These are phyloP conservation scores for Protostelium mycophagum DNA, from an alignment of 78 protist genomes.

Conservation along the genomic window DNA sequence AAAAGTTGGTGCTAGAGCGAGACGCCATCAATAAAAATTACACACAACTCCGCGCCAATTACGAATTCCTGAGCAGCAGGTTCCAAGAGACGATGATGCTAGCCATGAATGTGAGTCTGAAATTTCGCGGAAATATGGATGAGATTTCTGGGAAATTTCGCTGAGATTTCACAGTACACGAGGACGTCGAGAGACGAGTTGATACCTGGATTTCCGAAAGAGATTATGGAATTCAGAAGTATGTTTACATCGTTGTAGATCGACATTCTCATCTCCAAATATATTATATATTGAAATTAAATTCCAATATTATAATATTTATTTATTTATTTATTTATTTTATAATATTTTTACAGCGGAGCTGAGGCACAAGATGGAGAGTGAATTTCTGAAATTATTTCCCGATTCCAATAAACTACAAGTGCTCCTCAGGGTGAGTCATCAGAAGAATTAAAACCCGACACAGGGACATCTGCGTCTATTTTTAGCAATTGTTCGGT, in stretches of 20 bases:
- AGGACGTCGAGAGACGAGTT: background rate
- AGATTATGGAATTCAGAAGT: background rate
- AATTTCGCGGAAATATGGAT: background rate
- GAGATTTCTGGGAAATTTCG: background rate
- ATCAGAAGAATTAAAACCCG: no score
- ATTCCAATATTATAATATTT: no score
- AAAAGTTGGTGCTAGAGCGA: background rate
- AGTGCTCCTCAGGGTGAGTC: constrained; percentile 1
- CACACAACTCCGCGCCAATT: background rate
- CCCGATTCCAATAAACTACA: background rate
- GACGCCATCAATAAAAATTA: background rate
- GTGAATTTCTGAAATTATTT: background rate
- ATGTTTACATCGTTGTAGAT: no score
- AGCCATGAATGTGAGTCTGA: background rate
- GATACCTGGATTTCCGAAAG: background rate
- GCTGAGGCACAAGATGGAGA: background rate
- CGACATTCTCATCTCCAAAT: no score
- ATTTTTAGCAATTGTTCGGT: no score
- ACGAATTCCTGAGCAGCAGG: background rate
- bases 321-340: no score
- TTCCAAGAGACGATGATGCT: background rate
- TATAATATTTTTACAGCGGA: background rate
- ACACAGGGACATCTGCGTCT: no score
- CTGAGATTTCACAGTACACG: no score
- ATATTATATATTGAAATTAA: no score